phyloP scores from a whole-genome alignment of 192 early-diverging fungal species.

The Haplosporangium gracile region DNA sequence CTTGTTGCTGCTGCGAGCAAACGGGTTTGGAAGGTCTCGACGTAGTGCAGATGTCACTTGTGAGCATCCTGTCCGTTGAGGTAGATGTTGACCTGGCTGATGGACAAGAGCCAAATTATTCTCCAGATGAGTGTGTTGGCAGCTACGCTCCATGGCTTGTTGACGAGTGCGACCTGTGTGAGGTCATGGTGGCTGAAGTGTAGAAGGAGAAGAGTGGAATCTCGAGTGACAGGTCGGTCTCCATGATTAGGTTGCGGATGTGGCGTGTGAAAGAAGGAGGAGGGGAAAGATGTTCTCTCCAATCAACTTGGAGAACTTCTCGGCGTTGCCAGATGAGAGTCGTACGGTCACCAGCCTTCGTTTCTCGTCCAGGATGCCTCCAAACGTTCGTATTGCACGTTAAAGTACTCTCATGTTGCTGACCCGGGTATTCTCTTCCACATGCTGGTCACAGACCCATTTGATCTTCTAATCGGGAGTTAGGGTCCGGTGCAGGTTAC shows the following conservation, averaged over 20 bases:
- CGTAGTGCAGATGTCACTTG: neutral
- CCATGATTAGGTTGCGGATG: too few relatives aligned
- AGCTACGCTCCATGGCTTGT: neutral
- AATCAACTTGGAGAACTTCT: neutral
- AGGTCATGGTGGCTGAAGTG: neutral
- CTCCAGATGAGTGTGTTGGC: neutral
- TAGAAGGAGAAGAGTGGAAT: neutral
- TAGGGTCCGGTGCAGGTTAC: neutral
- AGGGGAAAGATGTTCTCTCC: neutral
- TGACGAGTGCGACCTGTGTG: neutral
- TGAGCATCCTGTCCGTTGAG: neutral
- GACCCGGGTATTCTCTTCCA: neutral
- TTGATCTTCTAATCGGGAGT: neutral
- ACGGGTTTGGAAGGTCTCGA: neutral
- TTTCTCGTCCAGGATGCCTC: neutral
- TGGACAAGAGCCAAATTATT: neutral
- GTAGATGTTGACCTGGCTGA: neutral
- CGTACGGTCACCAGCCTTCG: neutral
- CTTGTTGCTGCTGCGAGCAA: neutral
- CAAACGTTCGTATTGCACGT: neutral
- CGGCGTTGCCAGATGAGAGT: neutral
- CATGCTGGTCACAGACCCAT: neutral
- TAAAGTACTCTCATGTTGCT: neutral
- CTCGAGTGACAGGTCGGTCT: neutral
- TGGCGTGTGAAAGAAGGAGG: too few relatives aligned